Evolutionary conservation across 202 grass and related monocot genomes (phyloP).

Genomic region (Schoenoplectus tabernaemontani): DNA sequence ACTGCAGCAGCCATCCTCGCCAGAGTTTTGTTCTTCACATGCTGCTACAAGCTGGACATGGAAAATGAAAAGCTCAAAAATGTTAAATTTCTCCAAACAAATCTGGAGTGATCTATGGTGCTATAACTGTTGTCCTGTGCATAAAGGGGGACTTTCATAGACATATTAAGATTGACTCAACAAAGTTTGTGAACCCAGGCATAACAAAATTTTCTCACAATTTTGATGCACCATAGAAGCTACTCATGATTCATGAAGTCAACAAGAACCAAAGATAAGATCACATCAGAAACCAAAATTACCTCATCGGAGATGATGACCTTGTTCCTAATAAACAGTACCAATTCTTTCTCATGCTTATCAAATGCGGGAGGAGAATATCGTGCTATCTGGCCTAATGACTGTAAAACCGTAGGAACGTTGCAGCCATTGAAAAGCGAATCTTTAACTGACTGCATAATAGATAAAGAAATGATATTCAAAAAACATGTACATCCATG

Average conservation of each 20-base stretch:
- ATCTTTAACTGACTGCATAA: slow-evolving; percentile 65
- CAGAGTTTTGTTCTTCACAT: slow-evolving; percentile 32
- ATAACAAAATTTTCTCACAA: neutral
- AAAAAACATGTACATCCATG: neutral
- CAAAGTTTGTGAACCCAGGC: neutral
- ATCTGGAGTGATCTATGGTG: neutral
- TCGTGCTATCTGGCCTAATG: slow-evolving; percentile 68
- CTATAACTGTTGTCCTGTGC: neutral
- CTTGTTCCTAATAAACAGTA: slow-evolving; percentile 40
- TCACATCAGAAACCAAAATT: slow-evolving; percentile 19
- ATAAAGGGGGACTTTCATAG: neutral
- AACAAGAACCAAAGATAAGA: slow-evolving; percentile 14
- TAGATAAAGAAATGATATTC: neutral
- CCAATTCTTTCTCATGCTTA: slow-evolving; percentile 44
- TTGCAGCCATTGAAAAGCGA: slow-evolving; percentile 41
- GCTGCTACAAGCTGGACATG: slow-evolving; percentile 42
- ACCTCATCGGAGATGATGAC: slow-evolving; percentile 61
- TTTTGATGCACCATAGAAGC: slow-evolving; percentile 18
- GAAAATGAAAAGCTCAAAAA: slow-evolving; percentile 2
- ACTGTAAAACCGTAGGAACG: slow-evolving; percentile 67
- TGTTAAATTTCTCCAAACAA: neutral
- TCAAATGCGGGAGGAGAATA: slow-evolving; percentile 52
- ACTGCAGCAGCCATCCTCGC: slow-evolving; percentile 43
- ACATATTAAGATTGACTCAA: neutral
- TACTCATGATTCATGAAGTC: neutral